Percentiles rank a stretch among this genome's conserved stretches.
Evolutionary conservation across 495 filamentous ascomycete genomes (phyloP).

Genomic region (Neurospora sp.): DNA sequence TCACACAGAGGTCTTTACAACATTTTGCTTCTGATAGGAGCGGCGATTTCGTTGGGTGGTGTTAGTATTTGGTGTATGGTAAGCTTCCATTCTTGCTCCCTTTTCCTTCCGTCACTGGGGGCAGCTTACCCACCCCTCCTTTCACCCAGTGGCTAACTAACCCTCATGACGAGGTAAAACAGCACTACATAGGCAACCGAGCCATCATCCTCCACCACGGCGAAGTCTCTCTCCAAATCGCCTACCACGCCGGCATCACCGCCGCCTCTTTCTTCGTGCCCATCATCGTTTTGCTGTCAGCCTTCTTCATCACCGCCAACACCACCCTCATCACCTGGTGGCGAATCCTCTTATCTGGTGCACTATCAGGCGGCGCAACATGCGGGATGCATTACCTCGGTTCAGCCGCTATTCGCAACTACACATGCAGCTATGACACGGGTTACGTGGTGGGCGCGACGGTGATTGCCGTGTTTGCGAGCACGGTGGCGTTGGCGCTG

Average conservation of each 20-base stretch:
- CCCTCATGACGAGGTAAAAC: too few species aligned
- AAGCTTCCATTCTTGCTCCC: slow-evolving; percentile 1
- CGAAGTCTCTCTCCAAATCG: slow-evolving; percentile 51
- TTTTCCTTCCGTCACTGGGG: too few species aligned
- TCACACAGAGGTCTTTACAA: slow-evolving; percentile 57
- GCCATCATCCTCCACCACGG: slow-evolving; percentile 62
- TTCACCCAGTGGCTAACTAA: too few species aligned
- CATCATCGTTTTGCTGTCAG: slow-evolving; percentile 58
- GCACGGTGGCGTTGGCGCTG: slow-evolving; percentile 52
- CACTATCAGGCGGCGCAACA: slow-evolving; percentile 60
- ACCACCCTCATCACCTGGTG: slow-evolving; percentile 45
- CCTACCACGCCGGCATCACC: slow-evolving; percentile 64
- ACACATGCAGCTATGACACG: slow-evolving; percentile 46
- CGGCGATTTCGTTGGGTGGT: slow-evolving; percentile 69
- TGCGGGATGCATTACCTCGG: slow-evolving; percentile 89
- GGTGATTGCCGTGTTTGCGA: slow-evolving; percentile 61
- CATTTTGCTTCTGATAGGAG: slow-evolving; percentile 62
- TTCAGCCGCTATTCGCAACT: slow-evolving; percentile 74
- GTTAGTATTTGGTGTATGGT: slow-evolving; percentile 61
- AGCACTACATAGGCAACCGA: slow-evolving; percentile 75
- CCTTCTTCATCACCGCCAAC: slow-evolving; percentile 57
- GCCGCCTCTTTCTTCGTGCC: slow-evolving; percentile 74
- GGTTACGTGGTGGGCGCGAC: slow-evolving; percentile 57
- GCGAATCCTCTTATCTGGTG: slow-evolving; percentile 51
- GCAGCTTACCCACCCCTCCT: too few species aligned